Evolutionary conservation across 371 early-diverging fungal genomes (phyloP).

Genomic region (Mortierella sp.): DNA sequence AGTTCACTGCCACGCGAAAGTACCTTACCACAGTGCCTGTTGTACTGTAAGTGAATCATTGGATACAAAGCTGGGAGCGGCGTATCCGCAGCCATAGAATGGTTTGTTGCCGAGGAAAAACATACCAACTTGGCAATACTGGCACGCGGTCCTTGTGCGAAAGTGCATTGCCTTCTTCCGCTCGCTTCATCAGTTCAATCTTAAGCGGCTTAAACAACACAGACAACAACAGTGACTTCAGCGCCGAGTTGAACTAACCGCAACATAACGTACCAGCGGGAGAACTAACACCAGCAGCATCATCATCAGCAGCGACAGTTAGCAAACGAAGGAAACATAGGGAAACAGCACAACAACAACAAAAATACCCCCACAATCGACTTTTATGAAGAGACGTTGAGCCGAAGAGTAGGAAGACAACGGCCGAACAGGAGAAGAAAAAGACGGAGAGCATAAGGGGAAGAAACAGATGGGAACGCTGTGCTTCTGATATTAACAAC

Average conservation of each 20-base stretch:
- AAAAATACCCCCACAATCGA: no score
- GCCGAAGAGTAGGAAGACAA: background rate
- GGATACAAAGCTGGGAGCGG: no score
- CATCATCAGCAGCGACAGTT: background rate
- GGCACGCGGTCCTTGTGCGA: no score
- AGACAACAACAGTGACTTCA: background rate
- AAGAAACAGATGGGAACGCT: background rate
- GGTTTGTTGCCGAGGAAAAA: no score
- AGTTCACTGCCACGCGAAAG: conserved; percentile 97
- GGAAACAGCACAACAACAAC: background rate
- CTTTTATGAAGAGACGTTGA: no score
- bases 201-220: conserved; percentile 4
- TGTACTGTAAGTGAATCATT: conserved; percentile 85
- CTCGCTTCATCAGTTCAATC: conserved; percentile 4
- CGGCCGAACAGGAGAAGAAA: background rate
- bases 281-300: background rate
- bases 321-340: background rate
- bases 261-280: no score
- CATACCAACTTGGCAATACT: no score
- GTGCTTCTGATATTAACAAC: background rate
- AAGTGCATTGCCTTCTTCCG: no score
- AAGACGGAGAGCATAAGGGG: background rate
- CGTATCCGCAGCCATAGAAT: no score
- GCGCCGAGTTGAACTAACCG: no score
- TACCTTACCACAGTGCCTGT: conserved; percentile 94